Percentiles rank a stretch among this genome's conserved stretches.
phyloP scores from a whole-genome alignment of 306 rosid genomes.

The Trifolium pratense region DNA sequence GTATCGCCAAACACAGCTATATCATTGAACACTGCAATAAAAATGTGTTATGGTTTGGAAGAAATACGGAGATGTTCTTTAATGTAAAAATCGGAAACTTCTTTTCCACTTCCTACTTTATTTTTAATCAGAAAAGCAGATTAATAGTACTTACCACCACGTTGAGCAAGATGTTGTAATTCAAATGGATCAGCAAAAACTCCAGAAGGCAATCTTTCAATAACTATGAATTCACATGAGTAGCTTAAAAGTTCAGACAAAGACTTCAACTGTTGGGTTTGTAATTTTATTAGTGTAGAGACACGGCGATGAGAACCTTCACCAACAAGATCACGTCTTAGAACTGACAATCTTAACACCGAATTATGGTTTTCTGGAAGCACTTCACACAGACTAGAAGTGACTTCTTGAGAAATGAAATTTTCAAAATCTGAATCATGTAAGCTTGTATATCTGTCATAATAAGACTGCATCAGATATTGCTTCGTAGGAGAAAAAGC shows the following conservation, averaged over 20 bases:
- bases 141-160: slow-evolving; percentile 58
- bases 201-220: slow-evolving; percentile 80
- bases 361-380: slow-evolving; percentile 47
- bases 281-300: slow-evolving; percentile 57
- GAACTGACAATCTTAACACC: slow-evolving; percentile 46
- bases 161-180: slow-evolving; percentile 77
- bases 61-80: slow-evolving; percentile 31
- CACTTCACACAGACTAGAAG: slow-evolving; percentile 49
- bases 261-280: slow-evolving; percentile 34
- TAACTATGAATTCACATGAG: slow-evolving; percentile 57
- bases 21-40: slow-evolving; percentile 55
- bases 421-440: slow-evolving; percentile 59
- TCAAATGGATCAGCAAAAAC: slow-evolving; percentile 90
- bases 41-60: slow-evolving; percentile 16
- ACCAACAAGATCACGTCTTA: slow-evolving; percentile 61
- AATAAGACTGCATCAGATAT: slow-evolving; percentile 66
- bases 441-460: slow-evolving; percentile 46
- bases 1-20: slow-evolving; percentile 87
- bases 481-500: slow-evolving; percentile 42
- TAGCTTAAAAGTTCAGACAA: slow-evolving; percentile 45
- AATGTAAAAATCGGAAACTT: background rate
- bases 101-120: background rate
- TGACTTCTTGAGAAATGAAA: slow-evolving; percentile 60
- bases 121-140: slow-evolving; percentile 3
- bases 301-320: slow-evolving; percentile 80